Percentiles rank a stretch among this genome's conserved stretches.
Conservation (phyloP, 257 asterid genomes). For the Capsicum pubescens region DNA sequence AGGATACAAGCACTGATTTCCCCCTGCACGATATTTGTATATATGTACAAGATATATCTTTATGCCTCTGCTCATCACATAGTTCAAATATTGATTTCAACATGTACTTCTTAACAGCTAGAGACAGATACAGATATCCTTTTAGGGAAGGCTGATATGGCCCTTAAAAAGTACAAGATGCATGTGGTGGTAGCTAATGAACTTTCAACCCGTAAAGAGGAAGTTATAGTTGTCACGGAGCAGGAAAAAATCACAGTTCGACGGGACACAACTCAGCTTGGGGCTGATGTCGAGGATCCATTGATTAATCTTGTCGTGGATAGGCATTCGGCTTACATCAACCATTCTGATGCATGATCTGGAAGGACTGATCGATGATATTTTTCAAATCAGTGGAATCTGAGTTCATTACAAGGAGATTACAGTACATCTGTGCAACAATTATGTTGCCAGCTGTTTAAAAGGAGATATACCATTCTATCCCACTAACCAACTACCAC, state of each 20-base stretch:
- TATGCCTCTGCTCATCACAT: neutral
- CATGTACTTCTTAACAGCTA: slow-evolving; percentile 46
- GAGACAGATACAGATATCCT: slow-evolving; percentile 90
- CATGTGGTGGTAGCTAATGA: slow-evolving; percentile 97
- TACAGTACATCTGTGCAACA: neutral
- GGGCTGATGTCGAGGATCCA: slow-evolving; percentile 78
- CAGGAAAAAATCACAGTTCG: slow-evolving; percentile 57
- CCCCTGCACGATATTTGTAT: neutral
- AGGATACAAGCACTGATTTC: neutral
- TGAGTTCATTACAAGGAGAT: neutral
- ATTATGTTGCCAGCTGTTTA: neutral
- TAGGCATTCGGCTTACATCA: slow-evolving; percentile 63
- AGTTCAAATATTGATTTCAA: neutral
- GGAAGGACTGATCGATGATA: neutral
- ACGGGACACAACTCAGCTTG: slow-evolving; percentile 55
- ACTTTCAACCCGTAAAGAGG: slow-evolving; percentile 88
- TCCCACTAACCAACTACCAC: neutral
- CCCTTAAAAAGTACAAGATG: slow-evolving; percentile 74
- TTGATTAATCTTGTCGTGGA: slow-evolving; percentile 66
- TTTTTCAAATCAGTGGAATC: neutral
- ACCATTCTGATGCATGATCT: slow-evolving; percentile 35
- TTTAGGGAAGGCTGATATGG: slow-evolving; percentile 76
- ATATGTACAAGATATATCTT: neutral
- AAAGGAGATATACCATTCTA: neutral
- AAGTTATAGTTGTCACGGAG: slow-evolving; percentile 71